Evolutionary conservation across 148 eudicot species (phyloP), one percentile per base, ranked within the genome.

Genomic region (Oxyria digyna): DNA sequence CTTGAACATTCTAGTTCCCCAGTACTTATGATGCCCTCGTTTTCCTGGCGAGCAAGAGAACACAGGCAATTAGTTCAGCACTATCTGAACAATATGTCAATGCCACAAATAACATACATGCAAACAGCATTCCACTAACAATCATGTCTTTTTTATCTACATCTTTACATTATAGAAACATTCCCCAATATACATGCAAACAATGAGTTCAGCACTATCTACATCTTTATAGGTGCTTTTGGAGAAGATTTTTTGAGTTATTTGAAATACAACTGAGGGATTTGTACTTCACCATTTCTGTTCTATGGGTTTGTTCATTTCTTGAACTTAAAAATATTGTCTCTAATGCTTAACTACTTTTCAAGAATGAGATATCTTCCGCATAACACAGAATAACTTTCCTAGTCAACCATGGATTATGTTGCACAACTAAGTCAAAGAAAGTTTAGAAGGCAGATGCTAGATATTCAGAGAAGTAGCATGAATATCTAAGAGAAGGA

Each of bases 1-100:
- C 74, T 90, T 94, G 86, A 94, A 90, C 95, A 90, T 94, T 82
- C 98, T 86, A 65, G 98, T 94, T 68, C 98, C 98, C 98, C 98
- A 94, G 76, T 76, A 94, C 75, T 90, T 94, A 79, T 94, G 98
- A 66, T 90, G 82, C 9, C 98, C 98, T 71, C 98, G 83, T 75
- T 94, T 94, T 41, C 98, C 98, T 94, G 74, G 75, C 66, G 41
- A 72, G 45, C 62, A 69, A 68, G 70, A n/a, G 76, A 69, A 42
- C 26, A 66, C n/a, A 37, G n/a, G 65, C 27, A 11, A 29, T 59
- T 31, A 59, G 13, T 14, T 27, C 18, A 15, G 65, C 20, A 29
- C 0, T 59, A 29, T 29, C 20, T 59, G 18, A 59, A 17, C 65
- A 27, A 4, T 37, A 26, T 29, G 65, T 14, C 65, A 59, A 59